Conservation (phyloP, 768 basidiomycete species). For the Tulasnella sp. region DNA sequence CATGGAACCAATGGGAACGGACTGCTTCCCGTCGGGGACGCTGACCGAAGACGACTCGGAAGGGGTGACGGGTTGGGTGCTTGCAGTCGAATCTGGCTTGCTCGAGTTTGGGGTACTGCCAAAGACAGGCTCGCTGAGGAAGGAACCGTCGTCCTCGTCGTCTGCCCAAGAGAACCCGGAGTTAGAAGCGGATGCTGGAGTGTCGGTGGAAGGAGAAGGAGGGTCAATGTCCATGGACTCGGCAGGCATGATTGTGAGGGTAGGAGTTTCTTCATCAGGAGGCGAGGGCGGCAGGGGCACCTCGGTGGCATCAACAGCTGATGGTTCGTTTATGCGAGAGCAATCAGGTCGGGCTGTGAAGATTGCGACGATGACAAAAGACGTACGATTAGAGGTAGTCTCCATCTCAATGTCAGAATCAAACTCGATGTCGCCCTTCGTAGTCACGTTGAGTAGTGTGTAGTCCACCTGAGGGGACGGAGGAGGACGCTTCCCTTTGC, state of each 20-base stretch:
- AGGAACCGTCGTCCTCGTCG: conserved; percentile 1
- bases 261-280: not conserved
- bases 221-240: not conserved
- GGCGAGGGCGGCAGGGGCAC: not conserved
- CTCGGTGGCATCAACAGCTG: not conserved
- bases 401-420: conserved; percentile 4
- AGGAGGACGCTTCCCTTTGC: not conserved
- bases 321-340: not conserved
- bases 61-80: no score
- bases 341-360: not conserved
- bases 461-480: not conserved
- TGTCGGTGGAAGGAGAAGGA: not conserved
- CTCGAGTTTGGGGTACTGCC: no score
- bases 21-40: no score
- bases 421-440: not conserved
- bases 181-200: not conserved
- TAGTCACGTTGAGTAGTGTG: not conserved
- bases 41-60: no score
- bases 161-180: conserved; percentile 5
- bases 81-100: no score
- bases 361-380: no score
- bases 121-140: not conserved
- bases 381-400: not conserved
- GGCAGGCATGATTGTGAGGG: not conserved
- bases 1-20: no score